Conservation (phyloP, 2,329 filamentous ascomycete species). For the Fusarium brachygibbosum region DNA sequence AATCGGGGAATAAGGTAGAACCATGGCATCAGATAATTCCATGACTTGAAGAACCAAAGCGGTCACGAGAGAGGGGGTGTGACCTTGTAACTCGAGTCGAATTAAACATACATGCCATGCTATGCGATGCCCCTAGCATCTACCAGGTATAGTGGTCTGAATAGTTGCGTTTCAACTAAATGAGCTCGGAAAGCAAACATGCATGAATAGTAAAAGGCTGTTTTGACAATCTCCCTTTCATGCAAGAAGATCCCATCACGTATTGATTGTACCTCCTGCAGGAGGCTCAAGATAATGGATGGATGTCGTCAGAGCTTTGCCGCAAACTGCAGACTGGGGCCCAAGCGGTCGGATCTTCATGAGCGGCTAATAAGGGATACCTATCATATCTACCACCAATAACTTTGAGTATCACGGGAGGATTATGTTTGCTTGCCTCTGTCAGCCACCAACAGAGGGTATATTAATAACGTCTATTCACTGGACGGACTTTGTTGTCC, state of each 20-base stretch:
- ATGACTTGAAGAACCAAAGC: not conserved
- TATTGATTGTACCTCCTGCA: constrained; percentile 7
- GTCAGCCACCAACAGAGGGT: constrained; percentile 6
- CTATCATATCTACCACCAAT: constrained; percentile 8
- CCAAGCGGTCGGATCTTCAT: constrained; percentile 35
- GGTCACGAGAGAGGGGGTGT: constrained; percentile 41
- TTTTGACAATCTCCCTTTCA: constrained; percentile 14
- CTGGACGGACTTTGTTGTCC: not conserved
- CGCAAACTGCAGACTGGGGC: constrained; percentile 10
- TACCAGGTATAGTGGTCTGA: constrained; percentile 5
- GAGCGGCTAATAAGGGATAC: constrained; percentile 3
- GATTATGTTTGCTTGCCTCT: constrained; percentile 26
- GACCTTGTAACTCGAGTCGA: constrained; percentile 9
- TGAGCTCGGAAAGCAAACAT: constrained; percentile 13
- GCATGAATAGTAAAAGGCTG: constrained; percentile 21
- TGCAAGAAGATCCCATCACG: constrained; percentile 24
- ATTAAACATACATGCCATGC: not conserved
- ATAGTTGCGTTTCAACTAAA: constrained; percentile 34
- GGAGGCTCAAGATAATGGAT: constrained; percentile 17
- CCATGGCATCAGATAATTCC: not conserved
- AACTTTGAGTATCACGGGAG: not conserved
- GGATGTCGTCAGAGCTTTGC: constrained; percentile 33
- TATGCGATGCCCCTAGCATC: constrained; percentile 11
- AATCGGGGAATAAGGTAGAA: constrained; percentile 8
- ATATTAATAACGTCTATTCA: not conserved